phyloP scores from a whole-genome alignment of 2,329 filamentous ascomycete genomes.

The Talaromyces funiculosus region DNA sequence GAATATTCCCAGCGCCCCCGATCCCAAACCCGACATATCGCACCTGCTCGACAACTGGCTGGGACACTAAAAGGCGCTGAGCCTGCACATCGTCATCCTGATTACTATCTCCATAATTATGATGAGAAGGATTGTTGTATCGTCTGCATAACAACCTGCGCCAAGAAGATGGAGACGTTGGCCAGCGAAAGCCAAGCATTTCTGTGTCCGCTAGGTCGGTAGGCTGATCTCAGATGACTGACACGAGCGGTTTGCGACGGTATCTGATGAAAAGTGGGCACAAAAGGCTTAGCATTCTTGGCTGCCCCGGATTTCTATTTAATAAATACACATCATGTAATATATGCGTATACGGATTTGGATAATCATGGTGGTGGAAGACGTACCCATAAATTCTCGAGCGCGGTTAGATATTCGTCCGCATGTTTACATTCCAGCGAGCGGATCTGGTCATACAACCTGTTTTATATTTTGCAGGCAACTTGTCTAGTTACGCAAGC shows the following conservation, averaged over 20 bases:
- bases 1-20: conserved; percentile 2
- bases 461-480: neutral
- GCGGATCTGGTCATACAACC: neutral
- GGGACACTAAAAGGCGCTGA: neutral
- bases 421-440: neutral
- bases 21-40: conserved; percentile 5
- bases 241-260: neutral
- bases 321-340: too few species aligned
- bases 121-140: neutral
- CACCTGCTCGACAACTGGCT: neutral
- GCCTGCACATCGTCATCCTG: neutral
- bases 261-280: neutral
- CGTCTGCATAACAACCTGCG: neutral
- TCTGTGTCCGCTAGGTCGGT: neutral
- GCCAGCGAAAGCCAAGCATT: conserved; percentile 5
- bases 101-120: neutral
- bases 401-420: neutral
- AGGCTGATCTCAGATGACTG: neutral
- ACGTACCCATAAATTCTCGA: neutral
- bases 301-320: neutral
- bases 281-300: conserved; percentile 7
- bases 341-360: too few species aligned
- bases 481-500: neutral
- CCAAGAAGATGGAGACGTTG: neutral
- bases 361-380: neutral